A percentile compares a stretch with the other conserved stretches of the same genome.
These are phyloP conservation scores for Xeromyces bisporus DNA, from an alignment of 495 filamentous ascomycete genomes.

Conservation along the genomic window DNA sequence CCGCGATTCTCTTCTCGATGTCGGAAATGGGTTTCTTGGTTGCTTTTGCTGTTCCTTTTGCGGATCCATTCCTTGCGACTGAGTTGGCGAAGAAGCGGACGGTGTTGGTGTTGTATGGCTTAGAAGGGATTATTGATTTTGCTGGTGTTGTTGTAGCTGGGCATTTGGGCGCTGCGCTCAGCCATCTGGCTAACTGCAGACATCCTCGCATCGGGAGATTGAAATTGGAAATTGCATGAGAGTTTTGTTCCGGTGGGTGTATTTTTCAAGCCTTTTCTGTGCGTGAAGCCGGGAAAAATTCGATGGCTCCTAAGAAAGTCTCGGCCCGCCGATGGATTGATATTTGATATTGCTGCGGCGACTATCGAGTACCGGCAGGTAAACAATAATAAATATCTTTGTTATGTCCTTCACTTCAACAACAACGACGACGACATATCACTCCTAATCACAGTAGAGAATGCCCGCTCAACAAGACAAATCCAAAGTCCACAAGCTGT, in stretches of 20 bases:
- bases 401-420: background rate
- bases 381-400: slow-evolving; percentile 14
- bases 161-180: slow-evolving; percentile 25
- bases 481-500: slow-evolving; percentile 84
- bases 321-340: background rate
- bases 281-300: slow-evolving; percentile 1
- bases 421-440: background rate
- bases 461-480: slow-evolving; percentile 57
- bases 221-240: slow-evolving; percentile 26
- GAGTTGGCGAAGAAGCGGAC: slow-evolving; percentile 26
- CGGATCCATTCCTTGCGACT: slow-evolving; percentile 17
- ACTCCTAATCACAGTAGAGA: background rate
- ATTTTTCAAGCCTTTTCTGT: background rate
- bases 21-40: slow-evolving; percentile 27
- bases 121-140: no score
- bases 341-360: slow-evolving; percentile 17
- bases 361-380: slow-evolving; percentile 23
- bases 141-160: slow-evolving; percentile 18
- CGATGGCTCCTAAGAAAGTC: slow-evolving; percentile 6
- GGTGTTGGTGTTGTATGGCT: slow-evolving; percentile 5
- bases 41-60: no score
- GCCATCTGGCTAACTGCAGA: slow-evolving; percentile 35
- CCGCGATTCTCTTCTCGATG: slow-evolving; percentile 66
- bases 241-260: no score
- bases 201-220: slow-evolving; percentile 38